These are phyloP conservation scores for Colletotrichum scovillei DNA, from an alignment of 2,329 filamentous ascomycete species.

Conservation along the genomic window DNA sequence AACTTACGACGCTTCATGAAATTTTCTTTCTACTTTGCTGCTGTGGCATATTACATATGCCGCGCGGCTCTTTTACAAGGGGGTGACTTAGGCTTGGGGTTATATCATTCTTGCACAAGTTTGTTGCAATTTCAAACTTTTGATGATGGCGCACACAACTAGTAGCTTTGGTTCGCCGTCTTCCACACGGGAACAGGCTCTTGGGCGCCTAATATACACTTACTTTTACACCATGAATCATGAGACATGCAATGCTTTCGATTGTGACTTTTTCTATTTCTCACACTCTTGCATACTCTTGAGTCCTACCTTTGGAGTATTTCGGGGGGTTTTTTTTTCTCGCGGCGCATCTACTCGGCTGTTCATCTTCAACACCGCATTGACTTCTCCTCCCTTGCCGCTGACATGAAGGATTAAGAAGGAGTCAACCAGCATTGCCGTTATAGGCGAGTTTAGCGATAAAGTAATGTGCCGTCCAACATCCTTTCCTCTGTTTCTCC, in stretches of 20 bases:
- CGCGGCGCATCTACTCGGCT: too few species aligned
- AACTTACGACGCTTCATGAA: constrained; percentile 24
- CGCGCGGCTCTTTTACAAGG: neutral
- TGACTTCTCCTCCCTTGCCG: too few species aligned
- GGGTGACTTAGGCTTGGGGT: constrained; percentile 16
- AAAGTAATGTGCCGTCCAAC: too few species aligned
- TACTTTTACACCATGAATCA: neutral
- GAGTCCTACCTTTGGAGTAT: too few species aligned
- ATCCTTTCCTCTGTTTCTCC: too few species aligned
- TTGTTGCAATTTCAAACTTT: neutral
- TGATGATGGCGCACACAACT: neutral
- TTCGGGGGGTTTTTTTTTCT: too few species aligned
- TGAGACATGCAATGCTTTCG: neutral
- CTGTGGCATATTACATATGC: neutral
- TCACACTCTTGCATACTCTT: neutral
- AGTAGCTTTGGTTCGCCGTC: neutral
- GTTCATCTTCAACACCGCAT: too few species aligned
- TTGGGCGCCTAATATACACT: neutral
- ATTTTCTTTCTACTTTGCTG: neutral
- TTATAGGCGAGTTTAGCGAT: too few species aligned
- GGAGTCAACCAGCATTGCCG: too few species aligned
- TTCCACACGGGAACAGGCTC: neutral
- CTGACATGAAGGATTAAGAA: too few species aligned
- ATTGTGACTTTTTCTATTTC: neutral
- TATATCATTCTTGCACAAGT: neutral